These are phyloP conservation scores for Tillandsia leiboldiana DNA, from an alignment of 176 grass and related monocot species.

Conservation along the genomic window DNA sequence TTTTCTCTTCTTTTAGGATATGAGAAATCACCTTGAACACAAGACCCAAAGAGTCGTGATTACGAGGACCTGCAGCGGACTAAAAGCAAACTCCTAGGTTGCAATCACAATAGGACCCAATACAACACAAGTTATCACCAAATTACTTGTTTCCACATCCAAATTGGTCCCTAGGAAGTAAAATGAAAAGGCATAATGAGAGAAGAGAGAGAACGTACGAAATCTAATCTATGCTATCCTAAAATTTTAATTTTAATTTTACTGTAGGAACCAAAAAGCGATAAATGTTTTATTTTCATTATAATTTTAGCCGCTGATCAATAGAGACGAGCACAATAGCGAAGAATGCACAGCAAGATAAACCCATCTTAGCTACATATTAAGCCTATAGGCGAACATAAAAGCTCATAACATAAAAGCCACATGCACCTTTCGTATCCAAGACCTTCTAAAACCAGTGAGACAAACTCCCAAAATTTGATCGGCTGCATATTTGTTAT, in stretches of 20 bases:
- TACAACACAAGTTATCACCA: not conserved
- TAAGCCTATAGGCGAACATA: not conserved
- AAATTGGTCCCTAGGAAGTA: too few relatives aligned
- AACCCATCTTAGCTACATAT: too few relatives aligned
- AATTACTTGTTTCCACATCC: too few relatives aligned
- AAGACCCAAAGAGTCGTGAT: too few relatives aligned
- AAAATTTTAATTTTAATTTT: not conserved
- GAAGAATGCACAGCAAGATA: too few relatives aligned
- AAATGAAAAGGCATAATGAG: not conserved
- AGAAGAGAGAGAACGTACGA: not conserved
- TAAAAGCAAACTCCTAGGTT: too few relatives aligned
- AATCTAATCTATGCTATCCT: not conserved
- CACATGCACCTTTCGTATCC: conserved; percentile 80
- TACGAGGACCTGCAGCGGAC: too few relatives aligned
- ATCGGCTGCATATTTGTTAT: conserved; percentile 94
- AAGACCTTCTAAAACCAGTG: conserved; percentile 89
- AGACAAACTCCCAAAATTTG: conserved; percentile 99
- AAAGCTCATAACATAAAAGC: not conserved
- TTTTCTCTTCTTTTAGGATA: too few relatives aligned
- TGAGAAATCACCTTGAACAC: too few relatives aligned
- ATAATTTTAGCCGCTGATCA: too few relatives aligned
- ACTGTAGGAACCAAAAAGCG: not conserved
- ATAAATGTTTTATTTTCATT: too few relatives aligned
- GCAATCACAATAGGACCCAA: not conserved
- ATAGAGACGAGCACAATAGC: too few relatives aligned